phyloP scores from a whole-genome alignment of 148 eudicot genomes.

The Fagopyrum esculentum region DNA sequence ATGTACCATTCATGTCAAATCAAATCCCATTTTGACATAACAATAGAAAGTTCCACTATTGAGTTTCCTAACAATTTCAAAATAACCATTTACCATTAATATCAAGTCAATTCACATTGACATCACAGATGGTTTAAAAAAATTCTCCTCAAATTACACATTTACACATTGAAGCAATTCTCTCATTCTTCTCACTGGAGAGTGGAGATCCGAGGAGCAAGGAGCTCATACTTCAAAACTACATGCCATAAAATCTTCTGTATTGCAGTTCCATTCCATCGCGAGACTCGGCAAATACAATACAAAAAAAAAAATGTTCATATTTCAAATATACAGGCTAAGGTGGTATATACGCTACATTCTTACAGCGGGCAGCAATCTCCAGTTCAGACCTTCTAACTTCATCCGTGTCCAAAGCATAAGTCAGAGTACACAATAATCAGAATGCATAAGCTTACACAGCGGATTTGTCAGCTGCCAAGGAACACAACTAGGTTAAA shows the following conservation, averaged over 20 bases:
- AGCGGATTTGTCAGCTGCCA: conserved; percentile 9
- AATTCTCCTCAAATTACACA: neutral
- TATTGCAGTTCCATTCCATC: neutral
- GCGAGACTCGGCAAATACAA: neutral
- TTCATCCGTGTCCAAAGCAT: neutral
- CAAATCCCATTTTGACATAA: too few species aligned
- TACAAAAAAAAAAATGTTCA: neutral
- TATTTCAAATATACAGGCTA: conserved; percentile 3
- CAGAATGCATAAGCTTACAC: neutral
- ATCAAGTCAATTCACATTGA: neutral
- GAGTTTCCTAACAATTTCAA: too few species aligned
- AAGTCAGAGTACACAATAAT: neutral
- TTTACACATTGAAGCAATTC: conserved; percentile 6
- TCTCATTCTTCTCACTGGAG: neutral
- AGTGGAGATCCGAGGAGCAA: neutral
- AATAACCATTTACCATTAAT: neutral
- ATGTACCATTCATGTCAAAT: too few species aligned
- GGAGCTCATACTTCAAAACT: conserved; percentile 1
- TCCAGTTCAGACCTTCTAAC: neutral
- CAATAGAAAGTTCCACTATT: too few species aligned
- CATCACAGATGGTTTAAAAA: neutral
- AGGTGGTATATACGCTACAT: neutral
- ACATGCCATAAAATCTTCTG: neutral
- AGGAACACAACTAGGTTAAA: neutral
- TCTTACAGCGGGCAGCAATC: neutral